These are phyloP conservation scores for Ogataea neopini DNA, from an alignment of 805 yeast species.

Conservation along the genomic window DNA sequence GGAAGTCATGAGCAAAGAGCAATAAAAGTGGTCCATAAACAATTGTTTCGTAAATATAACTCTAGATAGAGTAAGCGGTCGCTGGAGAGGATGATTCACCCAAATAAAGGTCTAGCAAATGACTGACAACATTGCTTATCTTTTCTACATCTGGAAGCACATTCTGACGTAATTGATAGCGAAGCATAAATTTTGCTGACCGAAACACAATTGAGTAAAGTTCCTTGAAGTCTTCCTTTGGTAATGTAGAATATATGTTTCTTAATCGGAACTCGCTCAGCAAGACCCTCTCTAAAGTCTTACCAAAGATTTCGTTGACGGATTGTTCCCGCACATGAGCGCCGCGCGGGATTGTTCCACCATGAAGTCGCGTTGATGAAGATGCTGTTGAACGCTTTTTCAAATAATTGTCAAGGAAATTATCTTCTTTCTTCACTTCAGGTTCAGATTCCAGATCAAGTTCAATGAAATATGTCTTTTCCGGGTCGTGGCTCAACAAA, in stretches of 20 bases:
- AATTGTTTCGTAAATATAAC: background rate
- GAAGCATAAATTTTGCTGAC: slow-evolving; percentile 41
- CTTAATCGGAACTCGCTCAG: slow-evolving; percentile 39
- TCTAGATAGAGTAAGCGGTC: slow-evolving; percentile 1
- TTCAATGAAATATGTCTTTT: slow-evolving; percentile 13
- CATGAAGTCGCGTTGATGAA: too few species aligned
- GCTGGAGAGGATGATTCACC: background rate
- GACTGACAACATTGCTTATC: slow-evolving; percentile 39
- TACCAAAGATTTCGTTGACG: slow-evolving; percentile 15
- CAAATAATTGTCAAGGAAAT: slow-evolving; percentile 25
- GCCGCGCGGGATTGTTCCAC: background rate
- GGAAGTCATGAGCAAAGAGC: background rate
- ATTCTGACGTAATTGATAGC: slow-evolving; percentile 25
- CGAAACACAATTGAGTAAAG: slow-evolving; percentile 38
- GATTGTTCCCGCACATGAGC: slow-evolving; percentile 3
- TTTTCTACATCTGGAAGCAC: slow-evolving; percentile 31
- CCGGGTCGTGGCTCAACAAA: slow-evolving; percentile 3
- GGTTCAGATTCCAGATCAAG: slow-evolving; percentile 10
- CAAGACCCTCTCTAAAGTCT: slow-evolving; percentile 34
- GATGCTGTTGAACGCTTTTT: slow-evolving; percentile 17
- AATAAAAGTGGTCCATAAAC: too few species aligned
- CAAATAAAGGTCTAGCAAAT: slow-evolving; percentile 33
- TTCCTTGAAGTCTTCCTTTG: slow-evolving; percentile 33
- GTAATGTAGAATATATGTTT: slow-evolving; percentile 30
- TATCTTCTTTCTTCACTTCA: slow-evolving; percentile 18